Evolutionary conservation across 2,329 filamentous ascomycete genomes (phyloP).

Genomic region (Ciborinia camelliae): DNA sequence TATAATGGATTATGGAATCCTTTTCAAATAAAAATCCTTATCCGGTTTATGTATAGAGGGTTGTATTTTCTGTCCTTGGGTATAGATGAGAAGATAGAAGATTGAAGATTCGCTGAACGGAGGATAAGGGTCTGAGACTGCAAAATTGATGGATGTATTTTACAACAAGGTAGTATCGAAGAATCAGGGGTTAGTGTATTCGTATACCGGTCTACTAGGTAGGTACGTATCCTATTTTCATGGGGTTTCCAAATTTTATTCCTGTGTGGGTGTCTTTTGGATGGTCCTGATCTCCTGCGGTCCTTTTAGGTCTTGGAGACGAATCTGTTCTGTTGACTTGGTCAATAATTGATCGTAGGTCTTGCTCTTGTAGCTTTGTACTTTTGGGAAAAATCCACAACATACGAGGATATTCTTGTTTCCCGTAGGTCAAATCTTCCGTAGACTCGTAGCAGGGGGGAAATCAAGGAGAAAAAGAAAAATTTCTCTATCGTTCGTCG

Average conservation of each 20-base stretch:
- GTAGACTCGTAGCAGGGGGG: not conserved
- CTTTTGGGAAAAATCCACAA: slow-evolving; percentile 5
- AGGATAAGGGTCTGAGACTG: not conserved
- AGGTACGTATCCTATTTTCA: not conserved
- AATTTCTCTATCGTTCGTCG: slow-evolving; percentile 7
- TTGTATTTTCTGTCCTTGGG: not conserved
- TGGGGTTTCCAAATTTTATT: slow-evolving; percentile 3
- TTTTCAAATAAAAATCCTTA: slow-evolving; percentile 10
- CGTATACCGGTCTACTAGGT: too few relatives aligned
- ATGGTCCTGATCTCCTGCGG: not conserved
- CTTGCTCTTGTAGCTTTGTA: slow-evolving; percentile 14
- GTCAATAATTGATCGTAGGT: slow-evolving; percentile 10
- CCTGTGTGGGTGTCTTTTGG: slow-evolving; percentile 1
- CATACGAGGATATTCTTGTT: slow-evolving; percentile 13
- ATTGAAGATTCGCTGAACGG: not conserved
- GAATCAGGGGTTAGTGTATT: too few relatives aligned
- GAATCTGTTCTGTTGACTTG: slow-evolving; percentile 10
- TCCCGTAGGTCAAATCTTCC: slow-evolving; percentile 7
- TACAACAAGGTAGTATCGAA: too few relatives aligned
- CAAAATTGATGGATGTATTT: too few relatives aligned
- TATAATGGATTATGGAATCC: not conserved
- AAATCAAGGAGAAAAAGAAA: not conserved
- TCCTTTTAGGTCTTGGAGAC: slow-evolving; percentile 2
- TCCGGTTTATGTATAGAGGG: slow-evolving; percentile 11
- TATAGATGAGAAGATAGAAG: not conserved